Evolutionary conservation across 768 basidiomycete species (phyloP).

Genomic region (Mycena epipterygia): DNA sequence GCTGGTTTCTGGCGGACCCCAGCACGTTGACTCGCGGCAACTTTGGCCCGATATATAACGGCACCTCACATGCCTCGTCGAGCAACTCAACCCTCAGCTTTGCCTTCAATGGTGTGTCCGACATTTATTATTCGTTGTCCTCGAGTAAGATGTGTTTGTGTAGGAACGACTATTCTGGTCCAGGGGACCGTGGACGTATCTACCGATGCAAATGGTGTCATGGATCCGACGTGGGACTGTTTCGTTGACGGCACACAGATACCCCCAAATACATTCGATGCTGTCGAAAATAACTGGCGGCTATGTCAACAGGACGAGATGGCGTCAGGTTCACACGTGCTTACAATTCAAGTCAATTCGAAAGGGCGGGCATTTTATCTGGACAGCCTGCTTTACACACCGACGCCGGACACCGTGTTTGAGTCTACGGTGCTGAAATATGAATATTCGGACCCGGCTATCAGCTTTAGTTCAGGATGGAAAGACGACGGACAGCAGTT

Average conservation of each 20-base stretch:
- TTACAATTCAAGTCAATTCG: background rate
- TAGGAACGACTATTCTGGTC: background rate
- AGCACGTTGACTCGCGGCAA: background rate
- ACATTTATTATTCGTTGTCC: background rate
- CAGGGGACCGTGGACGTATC: background rate
- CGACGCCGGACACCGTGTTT: background rate
- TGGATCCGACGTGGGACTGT: background rate
- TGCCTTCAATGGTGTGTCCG: background rate
- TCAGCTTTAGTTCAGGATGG: background rate
- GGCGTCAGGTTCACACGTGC: background rate
- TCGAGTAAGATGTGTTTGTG: background rate
- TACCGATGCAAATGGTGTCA: background rate
- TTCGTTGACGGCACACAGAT: background rate
- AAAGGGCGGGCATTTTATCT: background rate
- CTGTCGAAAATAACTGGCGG: background rate
- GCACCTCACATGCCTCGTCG: background rate
- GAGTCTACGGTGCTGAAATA: background rate
- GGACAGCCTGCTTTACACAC: background rate
- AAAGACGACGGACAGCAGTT: background rate
- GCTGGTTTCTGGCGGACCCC: background rate
- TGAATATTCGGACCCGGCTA: background rate
- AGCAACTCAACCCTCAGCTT: background rate
- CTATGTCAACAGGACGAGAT: background rate
- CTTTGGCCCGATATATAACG: background rate
- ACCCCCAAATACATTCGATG: background rate